Base-by-base conservation (phyloP, 805 yeast genomes). In the Brettanomyces bruxellensis region DNA sequence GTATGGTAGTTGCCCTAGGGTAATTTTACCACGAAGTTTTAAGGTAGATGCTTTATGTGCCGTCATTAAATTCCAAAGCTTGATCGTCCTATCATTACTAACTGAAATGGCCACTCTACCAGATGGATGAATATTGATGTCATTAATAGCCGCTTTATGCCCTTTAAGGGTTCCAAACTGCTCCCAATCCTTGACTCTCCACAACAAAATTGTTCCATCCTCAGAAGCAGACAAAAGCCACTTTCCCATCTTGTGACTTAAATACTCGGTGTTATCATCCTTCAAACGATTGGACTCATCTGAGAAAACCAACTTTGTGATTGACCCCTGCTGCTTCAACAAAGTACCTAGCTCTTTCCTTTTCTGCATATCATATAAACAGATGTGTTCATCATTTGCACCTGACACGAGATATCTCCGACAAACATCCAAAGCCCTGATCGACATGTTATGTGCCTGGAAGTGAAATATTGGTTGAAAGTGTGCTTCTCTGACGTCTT, bases 161-260 rank as follows among this genome's bases (percentile, higher is more conserved):
- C 97, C 98, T 62, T 89, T 89, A 63, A 93, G 70, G 12, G 82
- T 79, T 4, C 93, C 95, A 61, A 87, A 81, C 39, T 80, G 74
- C 60, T 93, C 98, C 99, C 99, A 93, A 66, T 93, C 99, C 62
- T 86, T 88, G 3, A 93, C 85, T 64, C 98, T 74, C 99, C 99
- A 93, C 38, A 93, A 76, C 45, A 88, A 78, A 41, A 93, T 80
- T 49, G 81, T 83, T 24, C 96, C 95, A 61, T 93, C 98, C 40
- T 86, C 95, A 2, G 90, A 85, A 1, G 93, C 95, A 11, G 95
- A 83, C 25, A 93, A 67, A 34, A 93, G 72, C 99, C 99, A 93
- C 59, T 83, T 88, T 3, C 88, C 89, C n/a, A 72, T 65, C 46
- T 74, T 74, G 44, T 61, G 66, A 11, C 52, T 47, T 12, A 54